Conservation (phyloP, 2,329 filamentous ascomycete species). For the Aspergillus costaricaensis region DNA sequence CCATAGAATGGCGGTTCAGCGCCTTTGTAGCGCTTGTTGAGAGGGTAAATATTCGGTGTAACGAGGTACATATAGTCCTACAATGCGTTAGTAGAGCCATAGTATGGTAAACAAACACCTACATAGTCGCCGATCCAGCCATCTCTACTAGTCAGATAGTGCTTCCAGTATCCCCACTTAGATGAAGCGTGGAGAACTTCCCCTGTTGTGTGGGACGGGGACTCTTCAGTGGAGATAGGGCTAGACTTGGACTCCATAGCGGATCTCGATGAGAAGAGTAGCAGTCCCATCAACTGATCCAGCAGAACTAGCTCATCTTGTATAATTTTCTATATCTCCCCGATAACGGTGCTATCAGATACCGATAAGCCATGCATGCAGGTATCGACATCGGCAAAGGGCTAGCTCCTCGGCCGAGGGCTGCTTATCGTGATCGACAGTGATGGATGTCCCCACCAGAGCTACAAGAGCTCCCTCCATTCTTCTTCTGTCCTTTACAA, state of each 20-base stretch:
- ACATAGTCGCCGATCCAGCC: slow-evolving; percentile 54
- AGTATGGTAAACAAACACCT: background rate
- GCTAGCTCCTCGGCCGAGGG: background rate
- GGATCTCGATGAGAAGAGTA: too few species aligned
- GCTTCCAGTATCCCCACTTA: slow-evolving; percentile 25
- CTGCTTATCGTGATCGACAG: slow-evolving; percentile 1
- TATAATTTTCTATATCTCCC: background rate
- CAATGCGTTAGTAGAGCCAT: background rate
- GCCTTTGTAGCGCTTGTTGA: slow-evolving; percentile 48
- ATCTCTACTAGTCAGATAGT: slow-evolving; percentile 34
- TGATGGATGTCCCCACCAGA: background rate
- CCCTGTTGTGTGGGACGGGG: background rate
- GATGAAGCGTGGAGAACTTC: slow-evolving; percentile 4
- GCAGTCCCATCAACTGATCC: too few species aligned
- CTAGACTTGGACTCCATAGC: slow-evolving; percentile 9
- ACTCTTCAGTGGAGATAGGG: slow-evolving; percentile 3
- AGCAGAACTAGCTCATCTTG: background rate
- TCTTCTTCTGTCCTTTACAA: background rate
- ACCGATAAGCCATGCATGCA: background rate
- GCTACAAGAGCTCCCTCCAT: background rate
- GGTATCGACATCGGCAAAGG: background rate
- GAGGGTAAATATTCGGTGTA: slow-evolving; percentile 56
- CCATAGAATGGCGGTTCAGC: slow-evolving; percentile 77
- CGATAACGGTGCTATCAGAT: background rate
- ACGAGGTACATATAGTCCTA: slow-evolving; percentile 57